Base-by-base conservation (phyloP, 1,284 basidiomycete species). In the Phellopilus nigrolimitatus region DNA sequence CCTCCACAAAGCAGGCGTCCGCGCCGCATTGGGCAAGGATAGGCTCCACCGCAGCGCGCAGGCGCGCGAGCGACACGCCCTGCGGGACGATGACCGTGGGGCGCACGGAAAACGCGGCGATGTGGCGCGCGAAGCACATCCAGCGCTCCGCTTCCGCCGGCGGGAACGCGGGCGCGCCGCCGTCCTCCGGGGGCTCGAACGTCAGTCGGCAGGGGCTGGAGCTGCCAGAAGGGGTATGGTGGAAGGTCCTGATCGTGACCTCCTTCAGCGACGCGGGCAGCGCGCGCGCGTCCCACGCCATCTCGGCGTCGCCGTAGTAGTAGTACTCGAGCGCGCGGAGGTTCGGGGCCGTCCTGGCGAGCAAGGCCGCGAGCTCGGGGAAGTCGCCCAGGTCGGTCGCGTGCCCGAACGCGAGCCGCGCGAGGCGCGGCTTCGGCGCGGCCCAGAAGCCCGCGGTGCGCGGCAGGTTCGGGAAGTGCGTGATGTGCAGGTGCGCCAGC, bases 231-330 rank as follows among this genome's bases (percentile, higher is more conserved):
- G 30, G 40, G 36, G 34, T 38, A 33, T 46, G 36, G 22, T 52
- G 50, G 15, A 52, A 52, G 13, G 44, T 40, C 44, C 47, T 52
- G 43, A 52, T 40, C 8, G 27, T 22, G 36, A 52, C 50, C 15
- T 25, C 8, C 36, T 52, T 40, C 30, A 52, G 21, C 21, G 50
- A 46, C n/a, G 2, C 21, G 3, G 50, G 50, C 34, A 52, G 25
- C 10, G 31, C 22, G n/a, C 30, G 38, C 10, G 50, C 43, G 25
- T 46, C 38, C 50, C 50, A 52, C 13, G 25, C 15, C 43, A 47
- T 41, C 28, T 52, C 50, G 24, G 33, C 22, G 15, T 30, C 27
- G 25, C 50, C 50, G 28, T 37, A 51, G 28, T 52, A 42, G 41
- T 52, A 47, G n/a, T 46, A 52, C 37, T 52, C 50, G 38, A 52